A percentile compares a stretch with the other conserved stretches of the same genome.
Conservation (phyloP, 2,329 filamentous ascomycete genomes). For the Rhynchosporium agropyri region DNA sequence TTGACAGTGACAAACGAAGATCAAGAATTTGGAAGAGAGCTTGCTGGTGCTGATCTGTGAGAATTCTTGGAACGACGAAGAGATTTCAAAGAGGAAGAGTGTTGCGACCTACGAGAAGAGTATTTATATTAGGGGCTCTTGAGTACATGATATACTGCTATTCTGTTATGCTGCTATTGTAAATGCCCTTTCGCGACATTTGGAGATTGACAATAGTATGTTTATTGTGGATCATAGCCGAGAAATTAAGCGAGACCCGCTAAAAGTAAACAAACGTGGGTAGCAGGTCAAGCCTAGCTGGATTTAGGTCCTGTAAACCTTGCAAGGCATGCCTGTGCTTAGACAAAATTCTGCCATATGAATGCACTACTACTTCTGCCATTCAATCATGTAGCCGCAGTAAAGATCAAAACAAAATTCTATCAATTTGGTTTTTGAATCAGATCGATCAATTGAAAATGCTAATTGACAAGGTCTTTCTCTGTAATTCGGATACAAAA, state of each 20-base stretch:
- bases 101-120: neutral
- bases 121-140: neutral
- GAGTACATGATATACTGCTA: neutral
- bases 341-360: too few relatives aligned
- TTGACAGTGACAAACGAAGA: neutral
- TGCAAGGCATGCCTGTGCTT: too few relatives aligned
- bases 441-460: too few relatives aligned
- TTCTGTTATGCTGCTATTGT: constrained; percentile 4
- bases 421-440: too few relatives aligned
- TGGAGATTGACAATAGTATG: neutral
- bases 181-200: neutral
- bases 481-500: neutral
- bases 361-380: too few relatives aligned
- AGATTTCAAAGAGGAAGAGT: neutral
- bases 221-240: neutral
- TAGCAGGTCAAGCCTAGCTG: too few relatives aligned
- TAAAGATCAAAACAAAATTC: too few relatives aligned
- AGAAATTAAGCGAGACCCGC: constrained; percentile 4
- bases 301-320: too few relatives aligned
- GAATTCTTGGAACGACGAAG: constrained; percentile 2
- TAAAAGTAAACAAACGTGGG: too few relatives aligned
- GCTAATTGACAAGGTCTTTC: neutral
- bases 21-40: neutral
- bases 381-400: too few relatives aligned
- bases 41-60: neutral